Evolutionary conservation across 805 yeast genomes (phyloP).

Genomic region (Cyberlindnera mycetangii): DNA sequence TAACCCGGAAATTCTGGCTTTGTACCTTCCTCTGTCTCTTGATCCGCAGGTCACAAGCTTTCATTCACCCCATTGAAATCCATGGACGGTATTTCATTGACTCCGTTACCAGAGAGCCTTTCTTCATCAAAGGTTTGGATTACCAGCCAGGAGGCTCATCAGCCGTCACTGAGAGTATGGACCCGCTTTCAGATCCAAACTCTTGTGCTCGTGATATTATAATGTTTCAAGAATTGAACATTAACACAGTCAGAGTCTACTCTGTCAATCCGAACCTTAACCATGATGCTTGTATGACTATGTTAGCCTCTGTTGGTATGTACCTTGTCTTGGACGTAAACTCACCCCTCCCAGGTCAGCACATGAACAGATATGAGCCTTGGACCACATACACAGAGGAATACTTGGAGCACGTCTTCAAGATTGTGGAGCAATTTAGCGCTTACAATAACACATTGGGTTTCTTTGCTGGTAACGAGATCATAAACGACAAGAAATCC

Average conservation of each 20-base stretch:
- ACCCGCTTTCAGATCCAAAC: slow-evolving; percentile 73
- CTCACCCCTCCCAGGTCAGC: slow-evolving; percentile 76
- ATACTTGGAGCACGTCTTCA: slow-evolving; percentile 74
- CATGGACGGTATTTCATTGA: slow-evolving; percentile 74
- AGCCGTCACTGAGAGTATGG: slow-evolving; percentile 51
- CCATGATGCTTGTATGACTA: slow-evolving; percentile 88
- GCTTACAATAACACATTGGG: slow-evolving; percentile 86
- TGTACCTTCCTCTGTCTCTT: background rate
- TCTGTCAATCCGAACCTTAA: slow-evolving; percentile 78
- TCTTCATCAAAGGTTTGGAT: slow-evolving; percentile 83
- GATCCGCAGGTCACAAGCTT: slow-evolving; percentile 17
- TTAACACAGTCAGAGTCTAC: slow-evolving; percentile 85
- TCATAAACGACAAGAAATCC: slow-evolving; percentile 76
- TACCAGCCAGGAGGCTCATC: slow-evolving; percentile 97
- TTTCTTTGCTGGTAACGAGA: slow-evolving; percentile 89
- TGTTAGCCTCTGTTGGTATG: slow-evolving; percentile 90
- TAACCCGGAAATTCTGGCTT: background rate
- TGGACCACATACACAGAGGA: slow-evolving; percentile 78
- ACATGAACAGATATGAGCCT: slow-evolving; percentile 87
- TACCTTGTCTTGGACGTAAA: slow-evolving; percentile 88
- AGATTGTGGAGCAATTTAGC: slow-evolving; percentile 77
- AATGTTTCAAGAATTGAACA: slow-evolving; percentile 78
- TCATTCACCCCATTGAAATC: slow-evolving; percentile 64
- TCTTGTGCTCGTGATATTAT: slow-evolving; percentile 79
- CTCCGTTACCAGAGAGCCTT: slow-evolving; percentile 70